Percentiles rank a stretch among this genome's conserved stretches.
Evolutionary conservation across 345 rosid species (phyloP).

Genomic region (Turnera subulata): DNA sequence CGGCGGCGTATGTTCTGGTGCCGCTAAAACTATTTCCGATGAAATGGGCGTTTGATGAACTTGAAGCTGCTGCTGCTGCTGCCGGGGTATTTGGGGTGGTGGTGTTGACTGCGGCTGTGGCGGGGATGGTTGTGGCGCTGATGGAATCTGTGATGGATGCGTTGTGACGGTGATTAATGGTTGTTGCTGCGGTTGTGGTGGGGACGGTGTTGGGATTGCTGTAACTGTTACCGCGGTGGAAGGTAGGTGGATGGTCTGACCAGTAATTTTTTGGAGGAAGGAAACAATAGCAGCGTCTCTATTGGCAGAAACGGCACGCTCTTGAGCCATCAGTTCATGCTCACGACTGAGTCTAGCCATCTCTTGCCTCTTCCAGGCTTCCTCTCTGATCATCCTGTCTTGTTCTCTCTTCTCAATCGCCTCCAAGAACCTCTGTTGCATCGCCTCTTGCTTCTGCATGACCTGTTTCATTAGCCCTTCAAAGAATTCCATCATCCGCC

Average conservation of each 20-base stretch:
- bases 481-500: constrained; percentile 67
- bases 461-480: constrained; percentile 65
- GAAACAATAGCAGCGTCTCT: constrained; percentile 63
- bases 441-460: constrained; percentile 71
- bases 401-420: constrained; percentile 79
- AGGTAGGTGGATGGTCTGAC: constrained; percentile 68
- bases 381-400: constrained; percentile 70
- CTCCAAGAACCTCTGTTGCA: constrained; percentile 73
- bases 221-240: constrained; percentile 19
- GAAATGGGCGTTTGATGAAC: constrained; percentile 14
- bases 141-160: constrained; percentile 1
- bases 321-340: constrained; percentile 64
- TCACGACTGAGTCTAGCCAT: constrained; percentile 59
- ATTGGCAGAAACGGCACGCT: constrained; percentile 59
- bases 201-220: constrained; percentile 25
- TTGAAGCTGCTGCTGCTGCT: constrained; percentile 17
- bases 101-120: constrained; percentile 2
- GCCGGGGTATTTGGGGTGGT: background rate
- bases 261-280: constrained; percentile 70
- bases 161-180: constrained; percentile 16
- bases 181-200: constrained; percentile 16
- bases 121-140: constrained; percentile 3
- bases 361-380: constrained; percentile 81
- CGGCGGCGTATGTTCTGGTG: constrained; percentile 49
- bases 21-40: constrained; percentile 35